Evolutionary conservation across 1,139 yeast genomes (phyloP), one percentile per base, ranked within the genome.

Genomic region (Geotrichum europaeum): DNA sequence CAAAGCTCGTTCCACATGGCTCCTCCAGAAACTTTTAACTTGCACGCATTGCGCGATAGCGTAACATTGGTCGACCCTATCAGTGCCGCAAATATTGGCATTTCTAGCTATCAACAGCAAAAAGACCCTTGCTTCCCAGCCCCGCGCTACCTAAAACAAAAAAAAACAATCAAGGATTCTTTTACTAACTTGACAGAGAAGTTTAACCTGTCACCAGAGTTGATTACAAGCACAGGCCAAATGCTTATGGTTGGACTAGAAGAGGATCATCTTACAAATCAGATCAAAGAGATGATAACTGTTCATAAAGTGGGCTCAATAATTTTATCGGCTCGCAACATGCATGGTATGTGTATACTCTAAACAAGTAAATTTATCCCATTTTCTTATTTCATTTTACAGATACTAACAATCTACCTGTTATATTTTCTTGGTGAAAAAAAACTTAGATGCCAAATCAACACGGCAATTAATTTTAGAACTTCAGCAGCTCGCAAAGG

Each of bases 221-320:
- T 70, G 59, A 65, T 63, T 50, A 64, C 64, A 60, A 68, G 68
- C 55, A 68, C 81, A 18, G 87, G 87, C 30, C 85, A 83, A 70
- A 79, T 84, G 62, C 76, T 85, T 57, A 79, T 85, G 73, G 86
- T 84, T 5, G 89, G 89, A 47, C 84, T 84, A 67, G 81, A 81
- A 64, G 88, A 87, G 1, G 75, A 83, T 49, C 76, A 78, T 18
- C 84, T 84, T 13, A 82, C 85, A 0, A 77, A 81, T 3, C 86
- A 84, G 65, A 84, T 86, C 12, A 76, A 78, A 60, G 81, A 81
- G 63, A 75, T 85, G 62, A 84, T 84, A 15, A 79, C 78, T 24
- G 78, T 81, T 59, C 83, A 82, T 68, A 79, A 77, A 62, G 80
- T 84, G 10, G 83, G 85, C 12, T 76, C 86, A n/a, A 75, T 85